These are phyloP conservation scores for Filosporella fistucella DNA, from an alignment of 495 filamentous ascomycete genomes.

Conservation along the genomic window DNA sequence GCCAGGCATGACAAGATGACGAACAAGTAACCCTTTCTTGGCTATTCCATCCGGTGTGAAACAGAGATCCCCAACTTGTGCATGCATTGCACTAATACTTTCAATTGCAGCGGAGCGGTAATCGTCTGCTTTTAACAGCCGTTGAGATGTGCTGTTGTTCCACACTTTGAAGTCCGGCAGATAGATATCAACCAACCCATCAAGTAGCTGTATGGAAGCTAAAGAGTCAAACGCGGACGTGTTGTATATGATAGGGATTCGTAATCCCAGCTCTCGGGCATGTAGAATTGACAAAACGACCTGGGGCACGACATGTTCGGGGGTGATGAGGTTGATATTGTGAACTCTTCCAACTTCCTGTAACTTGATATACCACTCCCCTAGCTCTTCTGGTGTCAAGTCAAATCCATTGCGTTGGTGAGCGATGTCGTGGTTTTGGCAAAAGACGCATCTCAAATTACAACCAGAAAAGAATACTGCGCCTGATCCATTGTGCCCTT, in stretches of 20 bases:
- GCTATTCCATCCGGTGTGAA: constrained; percentile 75
- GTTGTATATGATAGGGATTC: constrained; percentile 72
- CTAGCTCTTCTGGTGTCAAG: constrained; percentile 71
- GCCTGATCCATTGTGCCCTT: constrained; percentile 70
- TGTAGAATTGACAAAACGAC: constrained; percentile 66
- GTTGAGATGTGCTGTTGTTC: constrained; percentile 53
- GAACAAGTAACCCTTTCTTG: constrained; percentile 63
- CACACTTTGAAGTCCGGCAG: constrained; percentile 79
- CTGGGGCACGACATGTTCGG: constrained; percentile 76
- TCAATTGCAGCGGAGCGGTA: constrained; percentile 63
- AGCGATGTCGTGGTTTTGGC: constrained; percentile 78
- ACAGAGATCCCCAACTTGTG: constrained; percentile 69
- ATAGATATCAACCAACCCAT: constrained; percentile 76
- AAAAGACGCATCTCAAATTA: constrained; percentile 75
- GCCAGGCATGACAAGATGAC: constrained; percentile 78
- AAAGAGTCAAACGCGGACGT: constrained; percentile 71
- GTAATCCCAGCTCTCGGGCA: constrained; percentile 59
- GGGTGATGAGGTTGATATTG: constrained; percentile 77
- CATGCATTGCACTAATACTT: constrained; percentile 70
- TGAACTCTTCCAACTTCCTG: constrained; percentile 67
- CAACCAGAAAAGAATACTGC: constrained; percentile 73
- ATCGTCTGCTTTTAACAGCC: constrained; percentile 69
- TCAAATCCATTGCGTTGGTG: constrained; percentile 70
- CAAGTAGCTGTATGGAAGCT: constrained; percentile 58
- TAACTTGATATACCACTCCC: constrained; percentile 72